Evolutionary conservation across 75 land plant species (phyloP), one percentile per base, ranked within the genome.

Genomic region (Pinus albicaulis): DNA sequence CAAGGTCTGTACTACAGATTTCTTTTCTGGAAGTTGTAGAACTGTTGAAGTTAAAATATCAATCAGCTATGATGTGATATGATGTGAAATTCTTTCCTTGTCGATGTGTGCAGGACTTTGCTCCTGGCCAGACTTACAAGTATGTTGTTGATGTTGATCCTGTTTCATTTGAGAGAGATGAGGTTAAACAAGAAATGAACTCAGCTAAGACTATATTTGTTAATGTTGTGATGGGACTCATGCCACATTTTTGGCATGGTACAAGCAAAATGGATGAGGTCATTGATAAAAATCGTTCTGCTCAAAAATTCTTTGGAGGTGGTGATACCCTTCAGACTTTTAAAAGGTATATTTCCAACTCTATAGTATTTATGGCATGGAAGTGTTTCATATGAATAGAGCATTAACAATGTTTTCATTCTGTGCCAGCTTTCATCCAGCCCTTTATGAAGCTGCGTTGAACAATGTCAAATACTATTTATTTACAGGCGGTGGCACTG

Each of bases 81-180:
- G 20, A 15, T 15, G 36, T 28, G 26, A 1, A 62, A 62, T 25
- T 1, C 17, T 31, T 65, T 41, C 6, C 0, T 41, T 41, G 2
- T 41, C 5, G 44, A 41, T 41, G 44, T 41, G 4, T 41, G 44
- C 6, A 84, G 76, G 79, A 83, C 44, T 83, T 83, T 31, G 53
- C 77, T 52, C 22, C 26, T 7, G 85, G 83, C 5, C 56, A 78
- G 15, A 77, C 83, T 55, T 85, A 77, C 59, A 74, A 76, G 41
- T 85, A 64, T 23, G 60, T 85, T 19, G 85, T 85, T 56, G 87
- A 85, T 71, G 85, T 82, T 7, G 87, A 85, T 57, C 87, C 87
- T 15, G 23, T 48, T 1, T 85, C 87, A 7, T 85, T 85, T 71
- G 85, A 82, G 26, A n/a, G 13, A 13, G 69, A 63, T 2, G 65